A percentile compares a stretch with the other conserved stretches of the same genome.
Conservation (phyloP, 352 stramenopile genomes). For the Phytophthora foliorum region DNA sequence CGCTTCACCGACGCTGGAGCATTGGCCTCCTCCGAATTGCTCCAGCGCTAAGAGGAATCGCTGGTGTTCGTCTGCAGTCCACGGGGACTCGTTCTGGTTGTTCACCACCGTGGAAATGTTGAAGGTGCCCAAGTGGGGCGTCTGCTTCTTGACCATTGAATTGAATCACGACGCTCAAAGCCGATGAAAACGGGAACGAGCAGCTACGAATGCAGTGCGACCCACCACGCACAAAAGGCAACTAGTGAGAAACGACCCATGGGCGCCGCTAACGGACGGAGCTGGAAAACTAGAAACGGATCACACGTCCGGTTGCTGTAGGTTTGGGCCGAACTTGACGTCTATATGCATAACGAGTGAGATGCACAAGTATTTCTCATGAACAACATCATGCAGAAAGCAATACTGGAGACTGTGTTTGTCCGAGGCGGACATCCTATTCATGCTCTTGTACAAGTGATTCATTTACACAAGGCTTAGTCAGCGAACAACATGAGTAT, state of each 20-base stretch:
- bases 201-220: slow-evolving; percentile 18
- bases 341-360: too few species aligned
- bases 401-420: too few species aligned
- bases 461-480: too few species aligned
- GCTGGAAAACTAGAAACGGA: not conserved
- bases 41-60: slow-evolving; percentile 78
- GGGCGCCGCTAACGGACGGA: slow-evolving; percentile 69
- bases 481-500: too few species aligned
- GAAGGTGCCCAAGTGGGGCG: slow-evolving; percentile 32
- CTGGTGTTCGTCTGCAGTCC: slow-evolving; percentile 71
- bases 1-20: slow-evolving; percentile 44
- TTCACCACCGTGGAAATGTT: slow-evolving; percentile 23
- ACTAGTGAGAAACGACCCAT: slow-evolving; percentile 60
- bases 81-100: slow-evolving; percentile 37
- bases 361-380: too few species aligned
- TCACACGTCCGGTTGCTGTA: not conserved
- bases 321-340: too few species aligned
- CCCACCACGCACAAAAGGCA: slow-evolving; percentile 48
- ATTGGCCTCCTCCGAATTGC: slow-evolving; percentile 60
- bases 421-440: too few species aligned
- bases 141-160: slow-evolving; percentile 33
- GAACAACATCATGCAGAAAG: too few species aligned
- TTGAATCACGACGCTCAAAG: not conserved
- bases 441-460: too few species aligned
- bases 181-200: slow-evolving; percentile 1